These are phyloP conservation scores for Cladorrhinum sp. DNA, from an alignment of 2,329 filamentous ascomycete genomes.

Conservation along the genomic window DNA sequence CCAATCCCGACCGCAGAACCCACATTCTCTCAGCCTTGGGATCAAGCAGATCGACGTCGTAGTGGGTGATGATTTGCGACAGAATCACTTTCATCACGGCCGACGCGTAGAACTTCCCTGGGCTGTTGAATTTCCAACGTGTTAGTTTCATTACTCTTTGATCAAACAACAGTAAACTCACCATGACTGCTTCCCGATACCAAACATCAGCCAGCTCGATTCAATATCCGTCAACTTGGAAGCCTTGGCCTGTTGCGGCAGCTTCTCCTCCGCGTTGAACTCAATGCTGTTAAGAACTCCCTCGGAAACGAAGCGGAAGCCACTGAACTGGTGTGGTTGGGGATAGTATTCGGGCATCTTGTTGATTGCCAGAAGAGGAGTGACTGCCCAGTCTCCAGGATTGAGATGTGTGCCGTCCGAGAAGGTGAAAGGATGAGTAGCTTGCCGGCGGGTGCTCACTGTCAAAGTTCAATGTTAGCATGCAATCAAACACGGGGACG, in stretches of 20 bases:
- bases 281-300: neutral
- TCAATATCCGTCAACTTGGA: conserved; percentile 9
- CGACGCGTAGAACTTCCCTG: conserved; percentile 7
- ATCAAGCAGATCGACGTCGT: conserved; percentile 8
- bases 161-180: too few species aligned
- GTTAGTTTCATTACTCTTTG: too few species aligned
- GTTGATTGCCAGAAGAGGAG: neutral
- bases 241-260: neutral
- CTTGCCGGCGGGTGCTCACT: conserved; percentile 5
- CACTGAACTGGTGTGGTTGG: conserved; percentile 5
- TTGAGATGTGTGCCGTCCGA: conserved; percentile 8
- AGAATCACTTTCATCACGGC: conserved; percentile 6
- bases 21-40: neutral
- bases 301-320: conserved; percentile 7
- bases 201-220: conserved; percentile 3
- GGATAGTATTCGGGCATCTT: neutral
- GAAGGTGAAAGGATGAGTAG: conserved; percentile 4
- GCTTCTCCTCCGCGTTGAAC: neutral
- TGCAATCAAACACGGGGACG: neutral
- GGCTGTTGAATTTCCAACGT: too few species aligned
- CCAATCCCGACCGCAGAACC: conserved; percentile 3
- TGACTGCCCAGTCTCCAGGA: conserved; percentile 9
- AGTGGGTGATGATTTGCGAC: conserved; percentile 1
- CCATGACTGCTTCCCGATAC: conserved; percentile 4
- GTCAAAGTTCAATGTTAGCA: neutral